These are phyloP conservation scores for Rhododendron ovatum DNA, from an alignment of 148 eudicot species.

Conservation along the genomic window DNA sequence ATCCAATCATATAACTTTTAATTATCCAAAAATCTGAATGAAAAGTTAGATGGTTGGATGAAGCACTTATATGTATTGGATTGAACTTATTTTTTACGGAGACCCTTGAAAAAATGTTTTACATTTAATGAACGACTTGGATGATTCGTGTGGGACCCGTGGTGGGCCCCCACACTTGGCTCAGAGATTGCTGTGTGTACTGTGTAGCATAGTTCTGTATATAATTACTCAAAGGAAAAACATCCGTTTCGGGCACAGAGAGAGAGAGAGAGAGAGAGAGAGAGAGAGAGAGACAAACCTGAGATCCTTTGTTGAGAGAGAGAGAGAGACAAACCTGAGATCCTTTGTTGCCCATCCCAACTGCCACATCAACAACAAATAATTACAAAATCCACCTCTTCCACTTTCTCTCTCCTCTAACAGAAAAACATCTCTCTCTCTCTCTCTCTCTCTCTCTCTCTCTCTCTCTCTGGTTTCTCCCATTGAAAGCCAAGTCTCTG, in stretches of 20 bases:
- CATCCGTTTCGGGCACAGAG: not conserved
- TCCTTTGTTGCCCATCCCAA: slow-evolving; percentile 8
- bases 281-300: slow-evolving; percentile 17
- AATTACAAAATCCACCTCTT: not conserved
- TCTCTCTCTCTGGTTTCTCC: slow-evolving; percentile 34
- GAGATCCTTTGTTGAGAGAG: slow-evolving; percentile 22
- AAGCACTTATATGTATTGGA: too few species aligned
- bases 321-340: slow-evolving; percentile 28
- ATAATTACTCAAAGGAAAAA: too few species aligned
- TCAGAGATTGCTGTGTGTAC: too few species aligned
- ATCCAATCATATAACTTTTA: too few species aligned
- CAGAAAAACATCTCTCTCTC: not conserved
- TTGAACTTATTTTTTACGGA: too few species aligned
- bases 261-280: not conserved
- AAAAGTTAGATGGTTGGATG: too few species aligned
- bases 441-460: not conserved
- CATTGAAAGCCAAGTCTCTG: slow-evolving; percentile 46
- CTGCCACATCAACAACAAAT: not conserved
- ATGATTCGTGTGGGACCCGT: too few species aligned
- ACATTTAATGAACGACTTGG: too few species aligned
- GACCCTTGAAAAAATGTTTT: too few species aligned
- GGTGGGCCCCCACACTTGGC: too few species aligned
- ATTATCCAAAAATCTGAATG: too few species aligned
- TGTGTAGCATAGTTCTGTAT: too few species aligned
- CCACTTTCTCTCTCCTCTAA: slow-evolving; percentile 9